These are phyloP conservation scores for Chrysoporthe cubensis DNA, from an alignment of 2,329 filamentous ascomycete genomes.

Conservation along the genomic window DNA sequence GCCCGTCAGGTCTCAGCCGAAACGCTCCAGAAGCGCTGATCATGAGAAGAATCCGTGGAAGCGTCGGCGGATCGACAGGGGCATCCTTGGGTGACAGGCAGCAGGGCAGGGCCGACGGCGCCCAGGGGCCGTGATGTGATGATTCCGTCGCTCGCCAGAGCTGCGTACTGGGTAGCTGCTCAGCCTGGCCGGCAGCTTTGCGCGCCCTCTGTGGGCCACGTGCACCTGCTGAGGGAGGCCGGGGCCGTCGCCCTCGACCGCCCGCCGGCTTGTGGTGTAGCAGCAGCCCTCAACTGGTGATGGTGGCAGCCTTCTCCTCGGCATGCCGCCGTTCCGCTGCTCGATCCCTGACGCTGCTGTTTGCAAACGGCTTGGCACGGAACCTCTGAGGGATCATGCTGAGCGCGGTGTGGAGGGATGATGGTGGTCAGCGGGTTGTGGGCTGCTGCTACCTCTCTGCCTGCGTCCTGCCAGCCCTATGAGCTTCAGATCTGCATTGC, in stretches of 20 bases:
- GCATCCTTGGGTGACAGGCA: slow-evolving; percentile 4
- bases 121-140: not conserved
- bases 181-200: no score
- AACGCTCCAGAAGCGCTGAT: slow-evolving; percentile 20
- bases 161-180: no score
- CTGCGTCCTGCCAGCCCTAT: not conserved
- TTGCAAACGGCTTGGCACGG: slow-evolving; percentile 25
- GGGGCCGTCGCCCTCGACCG: no score
- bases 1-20: slow-evolving; percentile 13
- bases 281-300: no score
- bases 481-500: not conserved
- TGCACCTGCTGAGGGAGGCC: no score
- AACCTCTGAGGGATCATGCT: slow-evolving; percentile 2
- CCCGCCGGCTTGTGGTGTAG: no score
- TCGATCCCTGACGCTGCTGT: slow-evolving; percentile 23
- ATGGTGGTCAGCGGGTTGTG: not conserved
- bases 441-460: not conserved
- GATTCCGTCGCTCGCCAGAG: not conserved
- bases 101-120: not conserved
- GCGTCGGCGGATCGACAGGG: slow-evolving; percentile 13
- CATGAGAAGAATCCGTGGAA: not conserved
- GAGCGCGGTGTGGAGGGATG: not conserved
- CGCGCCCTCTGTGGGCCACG: no score
- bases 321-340: slow-evolving; percentile 2
- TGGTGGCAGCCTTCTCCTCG: not conserved